These are phyloP conservation scores for Metschnikowia santaceciliae DNA, from an alignment of 805 yeast genomes.

Conservation along the genomic window DNA sequence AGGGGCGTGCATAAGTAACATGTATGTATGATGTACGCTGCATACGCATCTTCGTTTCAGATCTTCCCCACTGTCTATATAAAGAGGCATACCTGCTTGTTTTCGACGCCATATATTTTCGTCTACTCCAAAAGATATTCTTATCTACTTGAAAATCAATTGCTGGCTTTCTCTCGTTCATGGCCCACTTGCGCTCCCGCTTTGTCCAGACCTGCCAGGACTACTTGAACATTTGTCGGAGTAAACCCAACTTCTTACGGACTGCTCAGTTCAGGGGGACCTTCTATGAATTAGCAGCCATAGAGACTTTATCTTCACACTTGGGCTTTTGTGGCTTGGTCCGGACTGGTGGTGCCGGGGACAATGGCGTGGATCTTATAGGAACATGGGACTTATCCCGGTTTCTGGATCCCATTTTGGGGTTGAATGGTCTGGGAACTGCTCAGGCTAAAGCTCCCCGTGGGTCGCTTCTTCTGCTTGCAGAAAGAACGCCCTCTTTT, in stretches of 20 bases:
- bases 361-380: slow-evolving; percentile 53
- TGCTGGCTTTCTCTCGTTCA: neutral
- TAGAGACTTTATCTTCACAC: slow-evolving; percentile 34
- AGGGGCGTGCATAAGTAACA: no score
- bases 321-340: slow-evolving; percentile 35
- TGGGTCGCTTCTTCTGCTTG: slow-evolving; percentile 9
- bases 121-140: no score
- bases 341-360: slow-evolving; percentile 54
- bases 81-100: no score
- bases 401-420: neutral
- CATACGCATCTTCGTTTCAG: no score
- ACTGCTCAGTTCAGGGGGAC: slow-evolving; percentile 54
- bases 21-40: no score
- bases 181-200: neutral
- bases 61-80: no score
- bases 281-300: slow-evolving; percentile 47
- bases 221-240: slow-evolving; percentile 28
- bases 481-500: slow-evolving; percentile 4
- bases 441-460: neutral
- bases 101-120: no score
- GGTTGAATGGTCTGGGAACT: neutral
- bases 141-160: no score
- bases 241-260: slow-evolving; percentile 17
- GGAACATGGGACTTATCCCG: slow-evolving; percentile 46
- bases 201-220: slow-evolving; percentile 23